Evolutionary conservation across 345 rosid species (phyloP).

Genomic region (Noccaea bulbosa): DNA sequence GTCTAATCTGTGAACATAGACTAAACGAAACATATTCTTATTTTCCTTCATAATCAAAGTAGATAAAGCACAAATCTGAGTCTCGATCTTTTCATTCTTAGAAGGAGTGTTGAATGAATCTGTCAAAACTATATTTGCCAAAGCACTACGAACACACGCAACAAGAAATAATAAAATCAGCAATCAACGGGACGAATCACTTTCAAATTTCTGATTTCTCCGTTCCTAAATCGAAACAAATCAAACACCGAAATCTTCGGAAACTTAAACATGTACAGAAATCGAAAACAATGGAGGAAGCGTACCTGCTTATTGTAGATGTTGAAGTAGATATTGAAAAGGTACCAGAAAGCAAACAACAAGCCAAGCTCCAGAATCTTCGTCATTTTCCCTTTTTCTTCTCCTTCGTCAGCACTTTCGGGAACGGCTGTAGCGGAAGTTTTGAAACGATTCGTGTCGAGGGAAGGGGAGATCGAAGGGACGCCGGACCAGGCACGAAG

Average conservation of each 20-base stretch:
- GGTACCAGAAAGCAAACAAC: conserved; percentile 84
- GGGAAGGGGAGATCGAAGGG: conserved; percentile 43
- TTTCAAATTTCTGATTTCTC: no score
- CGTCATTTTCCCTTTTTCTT: conserved; percentile 45
- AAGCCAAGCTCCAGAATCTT: conserved; percentile 71
- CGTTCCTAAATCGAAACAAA: no score
- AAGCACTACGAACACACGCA: no score
- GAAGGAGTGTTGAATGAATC: no score
- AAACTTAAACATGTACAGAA: neutral
- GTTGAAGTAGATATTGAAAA: conserved; percentile 98
- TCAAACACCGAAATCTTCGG: no score
- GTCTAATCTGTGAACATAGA: no score
- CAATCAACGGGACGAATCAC: no score
- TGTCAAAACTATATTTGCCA: no score
- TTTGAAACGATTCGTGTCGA: conserved; percentile 47
- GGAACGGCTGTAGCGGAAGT: conserved; percentile 65
- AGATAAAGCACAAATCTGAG: no score
- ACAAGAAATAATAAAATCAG: no score
- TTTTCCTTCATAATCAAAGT: neutral
- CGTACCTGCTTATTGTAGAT: conserved; percentile 97
- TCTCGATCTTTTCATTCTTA: no score
- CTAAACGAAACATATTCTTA: no score
- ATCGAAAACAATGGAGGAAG: neutral
- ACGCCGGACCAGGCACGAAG: conserved; percentile 71
- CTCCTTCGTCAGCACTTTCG: conserved; percentile 59